Percentiles rank a stretch among this genome's conserved stretches.
Conservation (phyloP, 192 early-diverging fungal genomes). For the Coemansia javaensis region DNA sequence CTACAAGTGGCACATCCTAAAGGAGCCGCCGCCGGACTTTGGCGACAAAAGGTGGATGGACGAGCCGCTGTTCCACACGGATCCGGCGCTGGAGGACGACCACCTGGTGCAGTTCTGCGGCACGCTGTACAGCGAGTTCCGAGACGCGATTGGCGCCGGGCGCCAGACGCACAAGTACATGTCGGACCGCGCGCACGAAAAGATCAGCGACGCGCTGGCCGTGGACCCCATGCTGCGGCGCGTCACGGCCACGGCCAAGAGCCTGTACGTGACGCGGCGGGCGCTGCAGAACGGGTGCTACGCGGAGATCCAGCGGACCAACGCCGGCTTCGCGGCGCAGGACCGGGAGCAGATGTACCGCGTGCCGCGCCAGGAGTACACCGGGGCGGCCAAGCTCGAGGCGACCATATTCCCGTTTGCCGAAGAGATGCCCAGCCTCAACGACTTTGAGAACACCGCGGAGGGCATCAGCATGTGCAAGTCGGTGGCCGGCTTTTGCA, state of each 20-base stretch:
- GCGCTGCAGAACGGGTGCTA: constrained; percentile 15
- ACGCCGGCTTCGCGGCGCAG: constrained; percentile 13
- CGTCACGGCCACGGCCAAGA: constrained; percentile 5
- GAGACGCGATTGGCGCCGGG: not conserved
- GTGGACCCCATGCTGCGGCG: not conserved
- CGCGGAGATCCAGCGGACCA: constrained; percentile 12
- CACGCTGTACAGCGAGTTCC: constrained; percentile 26
- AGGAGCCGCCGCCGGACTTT: constrained; percentile 43
- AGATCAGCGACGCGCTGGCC: constrained; percentile 1
- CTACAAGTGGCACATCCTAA: constrained; percentile 42
- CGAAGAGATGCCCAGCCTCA: constrained; percentile 22
- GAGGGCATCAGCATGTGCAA: constrained; percentile 3
- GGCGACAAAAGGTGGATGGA: constrained; percentile 18
- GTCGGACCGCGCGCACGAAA: not conserved
- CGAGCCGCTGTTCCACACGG: constrained; percentile 29
- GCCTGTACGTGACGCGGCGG: constrained; percentile 12
- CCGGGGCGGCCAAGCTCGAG: not conserved
- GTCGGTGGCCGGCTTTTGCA: constrained; percentile 22
- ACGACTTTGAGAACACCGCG: not conserved
- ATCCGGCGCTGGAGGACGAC: constrained; percentile 8
- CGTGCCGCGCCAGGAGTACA: constrained; percentile 11
- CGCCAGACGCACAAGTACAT: constrained; percentile 22
- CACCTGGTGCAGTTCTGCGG: constrained; percentile 18
- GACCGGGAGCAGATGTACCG: not conserved
- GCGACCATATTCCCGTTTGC: constrained; percentile 36